Conservation (phyloP, 1,284 basidiomycete species). For the Malassezia slooffiae region DNA sequence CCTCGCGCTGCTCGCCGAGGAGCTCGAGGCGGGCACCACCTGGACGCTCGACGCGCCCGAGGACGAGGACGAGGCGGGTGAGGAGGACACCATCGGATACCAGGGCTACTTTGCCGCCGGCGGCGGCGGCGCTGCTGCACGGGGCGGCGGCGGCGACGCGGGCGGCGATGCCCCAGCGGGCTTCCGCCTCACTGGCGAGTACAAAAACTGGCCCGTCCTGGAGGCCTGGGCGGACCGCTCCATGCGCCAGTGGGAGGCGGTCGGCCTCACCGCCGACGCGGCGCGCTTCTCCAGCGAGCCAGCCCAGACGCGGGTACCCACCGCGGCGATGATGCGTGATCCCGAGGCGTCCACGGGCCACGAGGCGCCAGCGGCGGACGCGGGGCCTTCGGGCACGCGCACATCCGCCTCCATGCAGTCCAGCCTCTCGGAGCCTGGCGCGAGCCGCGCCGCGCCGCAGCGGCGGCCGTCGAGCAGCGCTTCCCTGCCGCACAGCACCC, state of each 20-base stretch:
- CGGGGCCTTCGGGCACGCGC: too few relatives aligned
- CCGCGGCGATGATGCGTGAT: too few relatives aligned
- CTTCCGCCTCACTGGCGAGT: slow-evolving; percentile 36
- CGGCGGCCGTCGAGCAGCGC: background rate
- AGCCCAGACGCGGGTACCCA: too few relatives aligned
- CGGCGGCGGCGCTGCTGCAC: slow-evolving; percentile 20
- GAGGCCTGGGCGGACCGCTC: slow-evolving; percentile 44
- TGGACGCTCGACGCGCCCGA: slow-evolving; percentile 29
- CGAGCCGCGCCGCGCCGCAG: background rate
- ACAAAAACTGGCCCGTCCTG: slow-evolving; percentile 41
- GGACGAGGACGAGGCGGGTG: slow-evolving; percentile 6
- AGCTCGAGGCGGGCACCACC: slow-evolving; percentile 70
- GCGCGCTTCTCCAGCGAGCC: too few relatives aligned
- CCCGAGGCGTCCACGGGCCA: too few relatives aligned
- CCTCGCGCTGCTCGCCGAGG: slow-evolving; percentile 83
- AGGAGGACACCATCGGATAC: slow-evolving; percentile 42
- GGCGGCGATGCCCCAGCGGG: slow-evolving; percentile 33
- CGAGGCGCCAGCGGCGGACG: too few relatives aligned
- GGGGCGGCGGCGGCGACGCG: slow-evolving; percentile 36
- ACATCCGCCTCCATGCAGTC: too few relatives aligned
- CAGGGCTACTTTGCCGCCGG: slow-evolving; percentile 38
- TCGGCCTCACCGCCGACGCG: slow-evolving; percentile 25
- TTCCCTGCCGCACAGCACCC: background rate
- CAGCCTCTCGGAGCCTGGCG: too few relatives aligned
- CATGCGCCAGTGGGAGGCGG: slow-evolving; percentile 32